A percentile compares a stretch with the other conserved stretches of the same genome.
Evolutionary conservation across 768 basidiomycete species (phyloP).

Genomic region (Zangia roseola): DNA sequence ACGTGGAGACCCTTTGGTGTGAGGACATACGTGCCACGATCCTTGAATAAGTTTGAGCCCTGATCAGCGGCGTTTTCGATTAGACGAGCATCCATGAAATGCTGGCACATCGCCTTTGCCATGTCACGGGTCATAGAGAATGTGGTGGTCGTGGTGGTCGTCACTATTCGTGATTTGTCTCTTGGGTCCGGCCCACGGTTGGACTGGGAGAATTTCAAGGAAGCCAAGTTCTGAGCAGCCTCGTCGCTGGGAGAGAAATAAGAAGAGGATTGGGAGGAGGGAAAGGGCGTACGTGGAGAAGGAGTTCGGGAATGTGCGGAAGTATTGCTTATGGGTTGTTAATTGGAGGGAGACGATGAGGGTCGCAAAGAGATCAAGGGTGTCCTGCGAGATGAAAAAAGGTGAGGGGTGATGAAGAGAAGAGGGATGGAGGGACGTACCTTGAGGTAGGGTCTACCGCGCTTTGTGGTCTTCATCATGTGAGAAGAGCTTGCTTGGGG

Average conservation of each 20-base stretch:
- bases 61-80: constrained; percentile 97
- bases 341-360: constrained; percentile 92
- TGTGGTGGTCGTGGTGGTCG: constrained; percentile 98
- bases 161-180: constrained; percentile 96
- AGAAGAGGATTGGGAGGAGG: constrained; percentile 6
- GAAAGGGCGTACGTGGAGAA: constrained; percentile 74
- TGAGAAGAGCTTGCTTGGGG: constrained; percentile 73
- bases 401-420: too few relatives aligned
- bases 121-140: constrained; percentile 99
- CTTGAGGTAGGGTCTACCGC: constrained; percentile 92
- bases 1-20: constrained; percentile 99
- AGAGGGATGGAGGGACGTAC: constrained; percentile 37
- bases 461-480: constrained; percentile 99
- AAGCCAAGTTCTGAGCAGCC: constrained; percentile 88
- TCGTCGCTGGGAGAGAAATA: constrained; percentile 68
- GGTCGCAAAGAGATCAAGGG: constrained; percentile 96
- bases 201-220: constrained; percentile 98
- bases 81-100: constrained; percentile 98
- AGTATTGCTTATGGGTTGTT: constrained; percentile 90
- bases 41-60: constrained; percentile 88
- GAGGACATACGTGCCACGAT: constrained; percentile 92
- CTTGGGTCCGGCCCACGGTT: constrained; percentile 98
- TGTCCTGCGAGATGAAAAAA: constrained; percentile 66
- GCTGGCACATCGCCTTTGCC: constrained; percentile 99
- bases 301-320: constrained; percentile 90